Evolutionary conservation across 768 basidiomycete genomes (phyloP).

Genomic region (Peribolospora kevripleyi): DNA sequence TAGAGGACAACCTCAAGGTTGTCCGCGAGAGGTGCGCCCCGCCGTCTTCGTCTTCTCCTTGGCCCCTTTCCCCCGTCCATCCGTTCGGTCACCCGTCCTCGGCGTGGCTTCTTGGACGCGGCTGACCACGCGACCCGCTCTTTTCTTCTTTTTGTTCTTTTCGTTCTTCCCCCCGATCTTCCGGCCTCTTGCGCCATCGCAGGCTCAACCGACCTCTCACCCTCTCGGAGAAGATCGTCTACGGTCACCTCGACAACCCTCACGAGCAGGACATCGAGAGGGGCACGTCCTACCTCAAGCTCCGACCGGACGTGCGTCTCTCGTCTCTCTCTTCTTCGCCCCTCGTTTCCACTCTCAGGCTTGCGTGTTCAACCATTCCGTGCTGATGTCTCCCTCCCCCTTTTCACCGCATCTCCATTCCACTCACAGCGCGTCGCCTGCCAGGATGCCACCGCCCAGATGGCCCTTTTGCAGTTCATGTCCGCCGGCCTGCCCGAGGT

Average conservation of each 20-base stretch:
- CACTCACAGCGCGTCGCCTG: conserved; percentile 25
- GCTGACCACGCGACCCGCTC: conserved; percentile 3
- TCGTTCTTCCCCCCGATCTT: not conserved
- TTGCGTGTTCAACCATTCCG: not conserved
- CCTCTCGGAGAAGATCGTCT: conserved; percentile 85
- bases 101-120: conserved; percentile 3
- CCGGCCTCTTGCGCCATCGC: not conserved
- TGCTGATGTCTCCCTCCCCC: conserved; percentile 11
- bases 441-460: conserved; percentile 39
- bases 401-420: conserved; percentile 9
- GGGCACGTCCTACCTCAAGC: conserved; percentile 84
- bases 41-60: not conserved
- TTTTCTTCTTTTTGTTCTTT: not conserved
- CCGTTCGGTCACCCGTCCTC: conserved; percentile 1
- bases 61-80: not conserved
- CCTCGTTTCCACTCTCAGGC: not conserved
- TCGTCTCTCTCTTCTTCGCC: conserved; percentile 21
- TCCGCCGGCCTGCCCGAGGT: conserved; percentile 95
- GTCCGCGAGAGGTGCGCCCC: conserved; percentile 48
- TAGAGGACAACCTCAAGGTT: conserved; percentile 84
- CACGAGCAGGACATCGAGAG: conserved; percentile 72
- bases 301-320: conserved; percentile 73
- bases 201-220: conserved; percentile 78
- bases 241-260: conserved; percentile 92
- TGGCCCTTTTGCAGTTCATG: conserved; percentile 99